Evolutionary conservation across 768 basidiomycete genomes (phyloP).

Genomic region (Xerocomellus intermedius): DNA sequence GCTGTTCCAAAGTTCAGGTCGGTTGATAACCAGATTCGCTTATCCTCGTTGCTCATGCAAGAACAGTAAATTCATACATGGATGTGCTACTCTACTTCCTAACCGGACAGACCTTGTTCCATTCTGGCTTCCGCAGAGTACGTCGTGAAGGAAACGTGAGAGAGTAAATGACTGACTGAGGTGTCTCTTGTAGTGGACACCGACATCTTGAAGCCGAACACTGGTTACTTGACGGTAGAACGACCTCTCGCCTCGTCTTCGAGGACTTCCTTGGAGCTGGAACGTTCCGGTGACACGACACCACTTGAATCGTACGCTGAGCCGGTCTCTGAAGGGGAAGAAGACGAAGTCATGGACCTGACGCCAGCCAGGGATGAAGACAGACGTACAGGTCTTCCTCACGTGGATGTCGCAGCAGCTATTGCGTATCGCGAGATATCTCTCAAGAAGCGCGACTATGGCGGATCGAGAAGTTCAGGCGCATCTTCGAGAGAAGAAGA

Average conservation of each 20-base stretch:
- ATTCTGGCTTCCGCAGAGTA: constrained; percentile 98
- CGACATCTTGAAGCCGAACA: constrained; percentile 92
- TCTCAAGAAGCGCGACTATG: constrained; percentile 48
- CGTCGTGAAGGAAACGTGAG: constrained; percentile 12
- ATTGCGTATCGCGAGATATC: constrained; percentile 82
- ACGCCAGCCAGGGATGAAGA: constrained; percentile 79
- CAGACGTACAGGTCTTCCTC: constrained; percentile 72
- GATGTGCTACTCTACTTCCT: constrained; percentile 90
- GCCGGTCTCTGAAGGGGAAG: constrained; percentile 94
- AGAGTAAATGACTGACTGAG: not conserved
- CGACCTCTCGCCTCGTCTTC: constrained; percentile 58
- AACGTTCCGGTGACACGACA: constrained; percentile 44
- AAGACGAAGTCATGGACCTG: constrained; percentile 71
- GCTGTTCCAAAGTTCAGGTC: constrained; percentile 97
- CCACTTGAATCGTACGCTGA: constrained; percentile 64
- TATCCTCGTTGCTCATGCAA: constrained; percentile 3
- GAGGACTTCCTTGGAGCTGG: constrained; percentile 43
- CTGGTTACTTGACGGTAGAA: constrained; percentile 73
- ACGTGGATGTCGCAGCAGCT: constrained; percentile 76
- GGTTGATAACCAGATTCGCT: constrained; percentile 15
- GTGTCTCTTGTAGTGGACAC: constrained; percentile 67
- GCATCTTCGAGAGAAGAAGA: constrained; percentile 21
- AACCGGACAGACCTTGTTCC: constrained; percentile 94
- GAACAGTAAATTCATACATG: constrained; percentile 88
- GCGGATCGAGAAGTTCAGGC: constrained; percentile 5